Evolutionary conservation across 371 early-diverging fungal species (phyloP), one percentile per base, ranked within the genome.

Genomic region (Apophysomyces elegans): DNA sequence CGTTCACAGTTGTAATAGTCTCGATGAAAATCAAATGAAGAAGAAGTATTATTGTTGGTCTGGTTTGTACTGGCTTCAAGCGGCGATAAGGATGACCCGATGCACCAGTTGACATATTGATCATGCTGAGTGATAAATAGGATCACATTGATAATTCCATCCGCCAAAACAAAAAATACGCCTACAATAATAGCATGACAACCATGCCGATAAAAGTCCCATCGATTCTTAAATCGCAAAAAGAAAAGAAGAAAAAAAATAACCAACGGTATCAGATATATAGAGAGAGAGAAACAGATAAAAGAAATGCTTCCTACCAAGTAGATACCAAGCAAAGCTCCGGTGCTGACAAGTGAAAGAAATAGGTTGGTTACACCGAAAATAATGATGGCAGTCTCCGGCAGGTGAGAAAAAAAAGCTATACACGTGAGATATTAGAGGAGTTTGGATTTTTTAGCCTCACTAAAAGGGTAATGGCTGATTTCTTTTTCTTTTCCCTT

Each of bases 1-100:
- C 68, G 59, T 14, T 62, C 41, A 44, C 72, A 72, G 63, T 72
- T 72, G 57, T 72, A 72, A 36, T 62, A 67, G 45, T 72, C 72
- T 5, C 21, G 54, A 21, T 50, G 54, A 50, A 50, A 50, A 50
- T 50, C 54, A 21, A 50, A 21, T 11, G 41, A 13, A 13, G 41
- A 11, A 13, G 8, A 8, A 41, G 41, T 13, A 9, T 32, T 50
- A 18, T 9, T 7, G n/a, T 0, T 50, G 54, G n/a, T 21, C 21
- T 26, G 32, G 2, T 26, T 50, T 21, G 54, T 26, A 45, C 3
- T 35, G 32, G n/a, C 38, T 35, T 13, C 54, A 65, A 9, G 62
- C 46, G n/a, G 21, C 11, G 21, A 50, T 32, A 50, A 50, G 32
- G 54, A 50, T 9, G 37, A 46, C 26, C 37, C 45, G 32, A 68